A percentile compares a stretch with the other conserved stretches of the same genome.
Conservation (phyloP, 768 basidiomycete genomes). For the Auriculariales sp. region DNA sequence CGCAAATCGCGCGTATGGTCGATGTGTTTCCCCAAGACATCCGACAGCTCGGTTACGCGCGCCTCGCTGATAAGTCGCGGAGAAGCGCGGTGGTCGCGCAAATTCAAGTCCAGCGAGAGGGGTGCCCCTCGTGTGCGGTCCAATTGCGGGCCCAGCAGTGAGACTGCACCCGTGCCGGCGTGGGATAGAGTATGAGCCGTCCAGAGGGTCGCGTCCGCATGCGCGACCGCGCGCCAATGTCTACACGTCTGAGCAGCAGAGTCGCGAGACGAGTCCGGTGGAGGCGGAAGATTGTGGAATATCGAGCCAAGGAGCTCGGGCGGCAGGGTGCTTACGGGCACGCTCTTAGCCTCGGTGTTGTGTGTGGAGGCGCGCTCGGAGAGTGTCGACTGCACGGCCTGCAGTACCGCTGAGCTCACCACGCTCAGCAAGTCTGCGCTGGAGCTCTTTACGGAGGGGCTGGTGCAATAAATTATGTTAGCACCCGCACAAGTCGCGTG, state of each 20-base stretch:
- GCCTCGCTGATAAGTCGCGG: not conserved
- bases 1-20: not conserved
- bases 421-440: no score
- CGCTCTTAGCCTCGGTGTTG: not conserved
- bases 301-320: conserved; percentile 51
- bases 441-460: no score
- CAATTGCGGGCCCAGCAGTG: not conserved
- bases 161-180: not conserved
- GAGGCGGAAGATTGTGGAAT: conserved; percentile 30
- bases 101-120: not conserved
- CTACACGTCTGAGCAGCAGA: conserved; percentile 44
- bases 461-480: no score
- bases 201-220: conserved; percentile 40
- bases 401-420: no score
- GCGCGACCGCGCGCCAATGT: conserved; percentile 35
- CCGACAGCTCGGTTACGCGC: not conserved
- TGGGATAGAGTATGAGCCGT: conserved; percentile 17
- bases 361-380: not conserved
- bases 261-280: conserved; percentile 25
- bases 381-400: not conserved
- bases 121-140: not conserved
- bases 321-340: conserved; percentile 49
- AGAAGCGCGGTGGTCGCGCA: not conserved
- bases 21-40: not conserved
- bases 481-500: no score